Base-by-base conservation (phyloP, 73 alveolate species). In the Symbiodinium natans region DNA sequence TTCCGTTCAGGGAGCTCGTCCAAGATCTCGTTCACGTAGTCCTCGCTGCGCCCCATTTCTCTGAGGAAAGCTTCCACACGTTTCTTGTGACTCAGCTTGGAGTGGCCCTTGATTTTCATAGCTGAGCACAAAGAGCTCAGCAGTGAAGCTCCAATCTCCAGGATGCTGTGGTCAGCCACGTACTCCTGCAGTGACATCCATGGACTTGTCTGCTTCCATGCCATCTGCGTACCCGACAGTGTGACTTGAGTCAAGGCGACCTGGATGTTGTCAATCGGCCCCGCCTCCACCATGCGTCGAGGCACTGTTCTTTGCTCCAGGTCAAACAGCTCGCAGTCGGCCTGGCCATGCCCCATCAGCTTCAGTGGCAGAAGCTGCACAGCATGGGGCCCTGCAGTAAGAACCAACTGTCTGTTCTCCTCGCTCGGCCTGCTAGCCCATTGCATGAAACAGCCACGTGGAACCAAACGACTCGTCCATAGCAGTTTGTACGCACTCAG, bases 51-150 rank as follows among this genome's bases (percentile, higher is more conserved):
- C 2, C 41, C 84, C 23, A 54, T 2, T 6, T 77, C 41, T 27
- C 36, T 13, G 31, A 86, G 41, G 63, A 86, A 86, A 38, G 41
- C 46, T 25, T 86, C 93, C 56, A 52, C 56, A 36, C 93, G 36
- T 25, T 2, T 5, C 2, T 33, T 25, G 41, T 86, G 93, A 13
- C 59, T 56, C 54, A 86, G 46, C 38, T 15, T 36, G 1, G 46
- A 27, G n/a, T 39, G 38, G 1, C 21, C 21, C 63, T 21, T 33
- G 41, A 86, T 31, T 68, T 86, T 52, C 93, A 86, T 19, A 13
- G 41, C 7, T 13, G 93, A 39, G 56, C 38, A 29, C 10, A 86
- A 59, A 1, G 33, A 2, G 13, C n/a, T 27, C 40, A 86, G 36
- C 4, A 54, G n/a, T 1, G 41, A 63, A 0, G 40, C 11, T 1